A percentile compares a stretch with the other conserved stretches of the same genome.
Evolutionary conservation across 2,329 filamentous ascomycete species (phyloP).

Genomic region (Colletotrichum simmondsii): DNA sequence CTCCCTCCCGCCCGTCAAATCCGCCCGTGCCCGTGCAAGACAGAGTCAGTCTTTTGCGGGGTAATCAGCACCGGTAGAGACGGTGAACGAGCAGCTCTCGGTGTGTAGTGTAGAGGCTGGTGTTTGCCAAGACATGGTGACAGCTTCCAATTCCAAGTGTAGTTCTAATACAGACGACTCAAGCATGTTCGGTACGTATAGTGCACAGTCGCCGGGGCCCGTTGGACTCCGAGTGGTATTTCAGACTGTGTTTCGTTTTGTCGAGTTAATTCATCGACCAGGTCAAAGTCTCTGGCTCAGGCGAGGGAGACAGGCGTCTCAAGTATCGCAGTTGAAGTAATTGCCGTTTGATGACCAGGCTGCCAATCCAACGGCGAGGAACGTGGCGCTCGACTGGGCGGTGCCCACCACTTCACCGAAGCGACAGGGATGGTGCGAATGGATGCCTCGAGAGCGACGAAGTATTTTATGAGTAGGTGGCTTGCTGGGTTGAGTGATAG

Average conservation of each 20-base stretch:
- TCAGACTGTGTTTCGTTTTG: neutral
- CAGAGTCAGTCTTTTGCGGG: conserved; percentile 5
- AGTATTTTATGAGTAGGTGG: conserved; percentile 14
- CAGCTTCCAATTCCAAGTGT: neutral
- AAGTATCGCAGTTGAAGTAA: neutral
- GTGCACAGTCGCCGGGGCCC: neutral
- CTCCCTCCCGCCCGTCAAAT: conserved; percentile 20
- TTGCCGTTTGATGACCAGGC: conserved; percentile 18
- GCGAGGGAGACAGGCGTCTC: neutral
- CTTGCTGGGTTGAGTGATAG: conserved; percentile 21
- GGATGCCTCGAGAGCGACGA: conserved; percentile 17
- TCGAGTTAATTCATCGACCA: neutral
- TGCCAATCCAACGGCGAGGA: conserved; percentile 26
- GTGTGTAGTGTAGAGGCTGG: neutral
- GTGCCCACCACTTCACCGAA: conserved; percentile 29
- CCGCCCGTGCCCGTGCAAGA: neutral
- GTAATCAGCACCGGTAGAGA: neutral
- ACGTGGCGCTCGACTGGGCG: neutral
- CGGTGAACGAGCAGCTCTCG: neutral
- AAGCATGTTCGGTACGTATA: neutral
- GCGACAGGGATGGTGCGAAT: conserved; percentile 22
- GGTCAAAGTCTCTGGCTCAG: neutral
- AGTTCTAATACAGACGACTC: neutral
- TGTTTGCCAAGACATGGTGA: neutral
- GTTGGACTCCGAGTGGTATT: neutral